phyloP scores from a whole-genome alignment of 148 eudicot genomes.

The Amaranthus cruentus region DNA sequence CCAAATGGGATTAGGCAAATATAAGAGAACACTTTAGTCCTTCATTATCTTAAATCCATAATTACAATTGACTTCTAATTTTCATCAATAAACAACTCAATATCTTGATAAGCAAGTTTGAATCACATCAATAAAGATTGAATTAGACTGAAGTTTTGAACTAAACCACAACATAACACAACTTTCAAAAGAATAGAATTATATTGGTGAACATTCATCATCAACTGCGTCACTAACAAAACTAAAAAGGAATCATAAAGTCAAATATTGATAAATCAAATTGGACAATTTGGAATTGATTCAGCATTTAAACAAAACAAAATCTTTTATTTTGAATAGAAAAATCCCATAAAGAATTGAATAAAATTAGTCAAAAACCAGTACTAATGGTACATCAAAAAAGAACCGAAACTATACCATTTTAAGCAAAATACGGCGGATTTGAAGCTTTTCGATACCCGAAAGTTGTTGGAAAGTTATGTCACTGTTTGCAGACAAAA shows the following conservation, averaged over 20 bases:
- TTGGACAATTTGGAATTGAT: not conserved
- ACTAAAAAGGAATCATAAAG: not conserved
- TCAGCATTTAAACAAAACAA: not conserved
- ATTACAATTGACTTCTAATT: not conserved
- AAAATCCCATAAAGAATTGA: slow-evolving; percentile 6
- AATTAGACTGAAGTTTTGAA: not conserved
- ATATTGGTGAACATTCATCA: not conserved
- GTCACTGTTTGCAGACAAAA: slow-evolving; percentile 77
- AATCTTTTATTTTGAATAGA: not conserved
- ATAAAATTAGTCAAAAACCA: not conserved
- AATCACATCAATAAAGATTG: not conserved
- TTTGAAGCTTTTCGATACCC: slow-evolving; percentile 79
- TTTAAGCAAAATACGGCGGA: slow-evolving; percentile 84
- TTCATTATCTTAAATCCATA: slow-evolving; percentile 1
- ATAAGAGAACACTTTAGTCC: not conserved
- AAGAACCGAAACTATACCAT: slow-evolving; percentile 38
- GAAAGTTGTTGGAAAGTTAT: slow-evolving; percentile 76
- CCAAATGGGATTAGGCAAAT: not conserved
- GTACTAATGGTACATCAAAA: not conserved
- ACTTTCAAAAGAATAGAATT: not conserved
- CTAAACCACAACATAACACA: not conserved
- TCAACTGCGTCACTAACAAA: slow-evolving; percentile 3
- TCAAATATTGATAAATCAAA: slow-evolving; percentile 4
- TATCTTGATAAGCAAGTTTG: not conserved
- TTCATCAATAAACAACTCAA: not conserved